phyloP scores from a whole-genome alignment of 2,329 filamentous ascomycete genomes.

The Nannizzia gypsea region DNA sequence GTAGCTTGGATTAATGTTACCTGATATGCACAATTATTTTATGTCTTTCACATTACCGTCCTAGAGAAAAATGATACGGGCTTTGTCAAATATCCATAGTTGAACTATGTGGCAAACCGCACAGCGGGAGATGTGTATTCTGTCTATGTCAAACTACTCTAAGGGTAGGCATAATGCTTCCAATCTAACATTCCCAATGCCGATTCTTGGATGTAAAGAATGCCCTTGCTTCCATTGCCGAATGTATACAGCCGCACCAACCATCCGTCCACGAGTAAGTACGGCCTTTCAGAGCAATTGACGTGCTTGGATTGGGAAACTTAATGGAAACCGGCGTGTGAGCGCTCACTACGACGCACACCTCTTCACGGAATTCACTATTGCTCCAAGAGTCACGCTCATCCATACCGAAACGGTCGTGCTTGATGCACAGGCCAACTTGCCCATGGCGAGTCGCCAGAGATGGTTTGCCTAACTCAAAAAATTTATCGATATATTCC shows the following conservation, averaged over 20 bases:
- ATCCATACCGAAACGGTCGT: background rate
- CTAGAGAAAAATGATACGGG: background rate
- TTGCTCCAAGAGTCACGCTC: conserved; percentile 6
- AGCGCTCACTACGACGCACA: background rate
- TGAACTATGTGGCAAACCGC: background rate
- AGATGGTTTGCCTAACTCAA: conserved; percentile 13
- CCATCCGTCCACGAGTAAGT: background rate
- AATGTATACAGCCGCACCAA: background rate
- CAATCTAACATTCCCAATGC: background rate
- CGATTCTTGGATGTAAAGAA: conserved; percentile 1
- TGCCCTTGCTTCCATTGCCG: background rate
- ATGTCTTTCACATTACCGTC: background rate
- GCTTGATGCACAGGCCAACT: conserved; percentile 9
- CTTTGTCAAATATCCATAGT: background rate
- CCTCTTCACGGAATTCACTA: background rate
- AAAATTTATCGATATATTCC: conserved; percentile 28
- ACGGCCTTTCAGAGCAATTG: background rate
- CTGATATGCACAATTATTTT: background rate
- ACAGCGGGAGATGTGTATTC: background rate
- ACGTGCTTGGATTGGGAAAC: background rate
- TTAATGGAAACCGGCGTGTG: background rate
- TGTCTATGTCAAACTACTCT: background rate
- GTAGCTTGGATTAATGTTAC: background rate
- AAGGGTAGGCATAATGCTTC: background rate
- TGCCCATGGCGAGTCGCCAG: background rate